Conservation (phyloP, 2,329 filamentous ascomycete genomes). For the Fusarium sp. region DNA sequence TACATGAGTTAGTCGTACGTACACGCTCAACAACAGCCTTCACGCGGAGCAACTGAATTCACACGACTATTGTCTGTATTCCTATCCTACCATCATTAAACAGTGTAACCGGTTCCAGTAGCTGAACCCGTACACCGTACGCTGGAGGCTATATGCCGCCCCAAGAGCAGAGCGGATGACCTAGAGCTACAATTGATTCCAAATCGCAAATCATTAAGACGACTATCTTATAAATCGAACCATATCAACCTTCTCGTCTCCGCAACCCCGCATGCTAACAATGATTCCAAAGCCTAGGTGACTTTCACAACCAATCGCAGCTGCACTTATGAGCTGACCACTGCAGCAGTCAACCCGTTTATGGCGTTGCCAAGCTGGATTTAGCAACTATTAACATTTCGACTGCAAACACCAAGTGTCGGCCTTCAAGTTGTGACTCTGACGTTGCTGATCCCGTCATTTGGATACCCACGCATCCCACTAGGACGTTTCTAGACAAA, state of each 20-base stretch:
- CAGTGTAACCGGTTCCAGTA: too few relatives aligned
- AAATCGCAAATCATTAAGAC: background rate
- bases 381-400: background rate
- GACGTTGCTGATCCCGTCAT: conserved; percentile 9
- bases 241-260: conserved; percentile 15
- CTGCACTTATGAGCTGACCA: conserved; percentile 11
- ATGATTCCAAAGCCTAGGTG: conserved; percentile 38
- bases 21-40: too few relatives aligned
- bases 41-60: too few relatives aligned
- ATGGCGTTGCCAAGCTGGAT: background rate
- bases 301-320: conserved; percentile 8
- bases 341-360: conserved; percentile 1
- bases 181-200: background rate
- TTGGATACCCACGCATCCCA: background rate
- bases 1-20: too few relatives aligned
- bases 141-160: too few relatives aligned
- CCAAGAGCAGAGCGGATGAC: too few relatives aligned
- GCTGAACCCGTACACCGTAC: too few relatives aligned
- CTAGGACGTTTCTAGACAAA: conserved; percentile 22
- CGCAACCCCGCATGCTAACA: conserved; percentile 30
- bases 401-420: too few relatives aligned
- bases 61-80: too few relatives aligned
- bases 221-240: background rate
- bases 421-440: background rate
- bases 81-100: too few relatives aligned